Conservation (phyloP, 208 protist genomes). For the Trypanosoma cruzi region DNA sequence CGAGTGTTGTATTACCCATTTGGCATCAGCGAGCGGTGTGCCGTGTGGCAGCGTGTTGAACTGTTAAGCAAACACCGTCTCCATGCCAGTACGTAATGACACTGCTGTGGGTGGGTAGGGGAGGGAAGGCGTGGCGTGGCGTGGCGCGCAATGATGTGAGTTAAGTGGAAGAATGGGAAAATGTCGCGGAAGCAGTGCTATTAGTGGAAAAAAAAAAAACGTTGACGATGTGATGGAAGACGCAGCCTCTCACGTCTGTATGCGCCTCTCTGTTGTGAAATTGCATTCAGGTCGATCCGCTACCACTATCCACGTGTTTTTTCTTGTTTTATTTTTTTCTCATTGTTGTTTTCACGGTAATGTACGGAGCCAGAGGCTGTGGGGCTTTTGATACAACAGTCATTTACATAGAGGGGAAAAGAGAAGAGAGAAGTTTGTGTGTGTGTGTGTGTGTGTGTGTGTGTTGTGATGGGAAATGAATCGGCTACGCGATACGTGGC, state of each 20-base stretch:
- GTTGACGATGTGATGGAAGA: no score
- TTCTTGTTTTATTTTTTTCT: background rate
- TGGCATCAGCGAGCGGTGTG: constrained; percentile 51
- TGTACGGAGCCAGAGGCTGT: no score
- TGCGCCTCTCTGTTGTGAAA: background rate
- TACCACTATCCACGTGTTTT: no score
- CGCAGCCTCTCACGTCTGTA: background rate
- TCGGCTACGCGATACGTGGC: constrained; percentile 18
- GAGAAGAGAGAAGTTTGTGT: background rate
- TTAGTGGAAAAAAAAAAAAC: no score
- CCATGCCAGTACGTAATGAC: background rate
- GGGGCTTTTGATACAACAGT: background rate
- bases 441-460: background rate
- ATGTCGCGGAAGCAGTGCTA: no score
- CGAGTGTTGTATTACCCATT: constrained; percentile 73
- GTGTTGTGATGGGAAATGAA: constrained; percentile 6
- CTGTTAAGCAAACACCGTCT: constrained; percentile 28
- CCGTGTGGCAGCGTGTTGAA: constrained; percentile 39
- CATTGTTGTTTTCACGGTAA: no score
- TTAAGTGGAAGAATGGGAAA: no score
- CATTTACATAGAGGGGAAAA: constrained; percentile 4
- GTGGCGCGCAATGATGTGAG: no score
- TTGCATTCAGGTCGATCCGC: no score
- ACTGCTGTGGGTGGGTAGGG: background rate
- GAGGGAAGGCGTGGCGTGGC: no score